Base-by-base conservation (phyloP, 371 early-diverging fungal genomes). In the Mucor velutinosus region DNA sequence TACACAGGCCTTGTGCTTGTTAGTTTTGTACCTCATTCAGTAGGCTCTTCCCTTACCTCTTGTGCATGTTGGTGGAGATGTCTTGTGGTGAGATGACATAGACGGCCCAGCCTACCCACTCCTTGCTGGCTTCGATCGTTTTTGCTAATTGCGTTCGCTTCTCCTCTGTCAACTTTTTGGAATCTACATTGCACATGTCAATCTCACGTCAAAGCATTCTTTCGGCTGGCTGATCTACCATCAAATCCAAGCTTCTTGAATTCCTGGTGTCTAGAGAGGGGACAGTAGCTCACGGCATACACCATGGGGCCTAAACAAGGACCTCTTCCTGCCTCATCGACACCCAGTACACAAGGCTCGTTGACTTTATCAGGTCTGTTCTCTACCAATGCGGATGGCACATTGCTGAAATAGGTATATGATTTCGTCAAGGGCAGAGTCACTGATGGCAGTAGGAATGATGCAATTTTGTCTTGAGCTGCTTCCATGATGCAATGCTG, bases 281-380 rank as follows among this genome's bases (percentile, higher is more conserved):
- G 89, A 60, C 90, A 93, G 72, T 91, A 97, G 61, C 93, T 89
- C 11, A 91, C 81, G 1, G 94, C 94, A 77, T 98, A 99, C 0
- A 98, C 98, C 98, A 99, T 97, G 10, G 98, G 97, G 0, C 98
- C 97, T 1, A 99, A 84, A 5, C 99, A 98, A 5, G 99, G 99
- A 0, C 99, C 99, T 47, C 99, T 81, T 15, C 99, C 99, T 14
- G 99, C 99, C 72, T 99, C 99, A 77, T 99, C 99, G 2, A 99
- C 95, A 15, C 99, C 99, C 43, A 99, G 77, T 0, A 92, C 84
- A 69, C 89, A 93, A 12, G 90, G 89, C 58, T 87, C 86, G 29
- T 76, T 64, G 17, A 59, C 41, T 25, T 69, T 45, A 39, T 63
- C 43, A 3, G 65, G 51, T 23, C 35, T 23, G 12, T 60, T 60